phyloP scores from a whole-genome alignment of 148 eudicot species.

The Amaranthus hypochondriacus region DNA sequence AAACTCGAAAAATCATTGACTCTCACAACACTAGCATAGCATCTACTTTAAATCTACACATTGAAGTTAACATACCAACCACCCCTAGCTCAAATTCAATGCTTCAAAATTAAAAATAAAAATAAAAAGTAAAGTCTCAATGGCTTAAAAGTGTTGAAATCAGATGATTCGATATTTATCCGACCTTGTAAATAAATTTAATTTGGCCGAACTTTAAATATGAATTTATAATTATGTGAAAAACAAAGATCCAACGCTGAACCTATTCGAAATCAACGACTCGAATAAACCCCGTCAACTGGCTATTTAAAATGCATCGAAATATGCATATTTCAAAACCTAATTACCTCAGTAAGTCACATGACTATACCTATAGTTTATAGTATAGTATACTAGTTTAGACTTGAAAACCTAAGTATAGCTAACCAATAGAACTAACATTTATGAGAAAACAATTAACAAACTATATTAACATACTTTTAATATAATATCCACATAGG shows the following conservation, averaged over 20 bases:
- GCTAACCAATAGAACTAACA: neutral
- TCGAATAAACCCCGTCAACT: too few species aligned
- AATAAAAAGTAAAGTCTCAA: neutral
- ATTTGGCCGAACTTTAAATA: too few species aligned
- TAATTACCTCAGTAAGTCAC: constrained; percentile 10
- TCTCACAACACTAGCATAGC: neutral
- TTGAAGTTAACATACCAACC: constrained; percentile 1
- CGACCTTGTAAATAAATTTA: too few species aligned
- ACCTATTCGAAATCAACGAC: too few species aligned
- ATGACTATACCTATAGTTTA: constrained; percentile 5
- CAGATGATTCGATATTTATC: too few species aligned
- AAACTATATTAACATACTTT: neutral
- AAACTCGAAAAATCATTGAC: too few species aligned
- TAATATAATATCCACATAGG: constrained; percentile 6
- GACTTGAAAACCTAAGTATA: neutral
- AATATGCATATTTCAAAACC: neutral
- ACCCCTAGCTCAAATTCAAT: neutral
- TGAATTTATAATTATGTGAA: too few species aligned
- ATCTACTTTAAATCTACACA: neutral
- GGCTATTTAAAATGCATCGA: neutral
- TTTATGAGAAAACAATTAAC: neutral
- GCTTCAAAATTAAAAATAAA: neutral
- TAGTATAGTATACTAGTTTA: neutral
- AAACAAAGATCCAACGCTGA: too few species aligned
- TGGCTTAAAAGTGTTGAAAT: too few species aligned